phyloP scores from a whole-genome alignment of 352 stramenopile genomes.

The Pythium pyrilobum region DNA sequence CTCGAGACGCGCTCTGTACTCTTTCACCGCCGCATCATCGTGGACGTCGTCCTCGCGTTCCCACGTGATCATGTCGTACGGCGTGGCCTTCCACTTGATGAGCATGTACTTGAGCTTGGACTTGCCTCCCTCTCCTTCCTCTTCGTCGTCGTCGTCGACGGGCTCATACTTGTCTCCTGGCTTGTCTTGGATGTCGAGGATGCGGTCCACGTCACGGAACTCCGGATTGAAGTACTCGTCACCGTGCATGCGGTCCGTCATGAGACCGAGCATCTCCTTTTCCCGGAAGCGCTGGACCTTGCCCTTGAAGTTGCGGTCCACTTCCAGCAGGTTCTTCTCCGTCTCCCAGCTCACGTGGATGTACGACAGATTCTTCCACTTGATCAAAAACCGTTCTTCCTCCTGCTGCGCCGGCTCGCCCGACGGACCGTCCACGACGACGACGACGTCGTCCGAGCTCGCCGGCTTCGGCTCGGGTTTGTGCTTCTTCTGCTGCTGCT shows the following conservation, averaged over 20 bases:
- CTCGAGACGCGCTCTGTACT: conserved; percentile 74
- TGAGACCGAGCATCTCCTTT: conserved; percentile 50
- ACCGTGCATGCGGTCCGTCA: conserved; percentile 45
- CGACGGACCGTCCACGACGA: conserved; percentile 11
- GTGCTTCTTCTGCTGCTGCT: conserved; percentile 4
- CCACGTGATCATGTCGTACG: conserved; percentile 98
- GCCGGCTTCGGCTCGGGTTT: background rate
- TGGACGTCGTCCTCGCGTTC: conserved; percentile 96
- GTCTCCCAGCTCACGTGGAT: conserved; percentile 90
- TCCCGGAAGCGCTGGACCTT: conserved; percentile 87
- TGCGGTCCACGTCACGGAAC: conserved; percentile 85
- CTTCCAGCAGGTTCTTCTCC: conserved; percentile 73
- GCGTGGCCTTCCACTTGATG: conserved; percentile 98
- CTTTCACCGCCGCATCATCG: conserved; percentile 69
- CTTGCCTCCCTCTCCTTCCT: conserved; percentile 9
- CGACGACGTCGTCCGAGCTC: conserved; percentile 11
- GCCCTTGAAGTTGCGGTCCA: conserved; percentile 79
- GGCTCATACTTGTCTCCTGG: conserved; percentile 64
- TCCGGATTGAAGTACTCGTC: conserved; percentile 91
- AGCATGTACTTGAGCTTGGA: conserved; percentile 91
- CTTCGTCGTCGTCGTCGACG: conserved; percentile 38
- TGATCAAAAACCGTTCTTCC: conserved; percentile 85
- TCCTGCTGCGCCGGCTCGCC: conserved; percentile 23
- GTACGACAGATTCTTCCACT: conserved; percentile 88
- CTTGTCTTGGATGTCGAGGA: conserved; percentile 81